These are phyloP conservation scores for Orobanche coerulescens DNA, from an alignment of 257 asterid genomes.

Conservation along the genomic window DNA sequence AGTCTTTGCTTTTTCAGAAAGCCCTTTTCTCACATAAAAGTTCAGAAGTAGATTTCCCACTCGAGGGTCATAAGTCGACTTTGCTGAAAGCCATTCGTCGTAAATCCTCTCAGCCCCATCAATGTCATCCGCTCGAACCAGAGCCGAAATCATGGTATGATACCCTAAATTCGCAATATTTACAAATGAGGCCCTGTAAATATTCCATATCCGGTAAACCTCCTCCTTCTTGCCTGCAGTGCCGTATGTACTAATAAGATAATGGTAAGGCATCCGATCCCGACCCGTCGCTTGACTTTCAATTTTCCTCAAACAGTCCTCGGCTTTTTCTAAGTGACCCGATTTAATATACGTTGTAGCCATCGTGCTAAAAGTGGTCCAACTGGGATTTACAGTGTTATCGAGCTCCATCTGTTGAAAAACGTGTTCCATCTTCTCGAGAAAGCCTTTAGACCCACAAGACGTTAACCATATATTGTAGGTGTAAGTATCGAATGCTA, in stretches of 20 bases:
- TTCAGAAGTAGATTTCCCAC: slow-evolving; percentile 63
- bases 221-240: slow-evolving; percentile 64
- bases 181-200: slow-evolving; percentile 52
- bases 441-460: slow-evolving; percentile 49
- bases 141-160: slow-evolving; percentile 59
- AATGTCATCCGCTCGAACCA: slow-evolving; percentile 53
- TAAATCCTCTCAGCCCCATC: slow-evolving; percentile 70
- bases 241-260: slow-evolving; percentile 69
- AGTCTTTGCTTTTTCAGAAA: slow-evolving; percentile 40
- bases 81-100: slow-evolving; percentile 69
- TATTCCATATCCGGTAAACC: slow-evolving; percentile 66
- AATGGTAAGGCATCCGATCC: slow-evolving; percentile 67
- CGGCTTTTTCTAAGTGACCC: slow-evolving; percentile 53
- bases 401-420: slow-evolving; percentile 56
- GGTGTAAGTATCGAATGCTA: slow-evolving; percentile 51
- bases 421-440: slow-evolving; percentile 65
- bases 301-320: slow-evolving; percentile 46
- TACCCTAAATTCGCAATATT: slow-evolving; percentile 61
- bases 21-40: slow-evolving; percentile 55
- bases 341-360: slow-evolving; percentile 58
- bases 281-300: slow-evolving; percentile 61
- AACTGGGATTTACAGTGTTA: slow-evolving; percentile 48
- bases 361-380: slow-evolving; percentile 91
- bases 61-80: slow-evolving; percentile 56
- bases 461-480: slow-evolving; percentile 83